Base-by-base conservation (phyloP, 805 yeast genomes). In the Teunomyces pallodes region DNA sequence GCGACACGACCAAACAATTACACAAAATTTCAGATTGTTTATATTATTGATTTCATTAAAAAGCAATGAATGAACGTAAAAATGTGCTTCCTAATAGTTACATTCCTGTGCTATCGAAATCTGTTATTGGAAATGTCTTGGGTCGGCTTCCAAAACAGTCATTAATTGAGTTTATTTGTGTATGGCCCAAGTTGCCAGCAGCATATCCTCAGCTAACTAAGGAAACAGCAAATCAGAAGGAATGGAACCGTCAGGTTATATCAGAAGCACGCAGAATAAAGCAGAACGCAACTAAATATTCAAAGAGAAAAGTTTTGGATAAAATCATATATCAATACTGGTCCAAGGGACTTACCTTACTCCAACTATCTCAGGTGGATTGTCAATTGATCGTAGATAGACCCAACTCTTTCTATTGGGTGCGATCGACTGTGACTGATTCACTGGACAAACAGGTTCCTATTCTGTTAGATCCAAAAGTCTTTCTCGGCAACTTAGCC, bases 311-410 rank as follows among this genome's bases (percentile, higher is more conserved):
- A 33, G 50, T 72, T 6, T 66, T 82, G 4, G 82, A 81, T 48
- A 59, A 63, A 31, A 66, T 82, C n/a, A 50, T 80, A 7, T 70
- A 62, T 35, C 76, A 77, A 10, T 76, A 69, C 54, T 85, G 87
- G 78, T 66, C 75, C 1, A 55, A 64, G 5, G 90, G 90, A 0
- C 60, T 85, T 38, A 84, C 83, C 54, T 65, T 84, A 1, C 69
- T 82, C 13, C 95, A 87, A 59, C 59, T 83, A 36, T 84, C 94
- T 0, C 90, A 86, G 50, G 65, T 86, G 4, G 94, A 87, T 54
- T 79, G 85, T 46, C 87, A 84, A 54, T 58, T 77, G 39, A 68
- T 86, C 39, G 78, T 86, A 2, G 86, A 84, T 55, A 75, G 78
- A 49, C 83, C 90, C 0, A 65, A 64, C 33, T 47, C 69, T 3